Percentiles rank a stretch among this genome's conserved stretches.
phyloP scores from a whole-genome alignment of 2,329 filamentous ascomycete genomes.

The Trichoderma simmonsii region DNA sequence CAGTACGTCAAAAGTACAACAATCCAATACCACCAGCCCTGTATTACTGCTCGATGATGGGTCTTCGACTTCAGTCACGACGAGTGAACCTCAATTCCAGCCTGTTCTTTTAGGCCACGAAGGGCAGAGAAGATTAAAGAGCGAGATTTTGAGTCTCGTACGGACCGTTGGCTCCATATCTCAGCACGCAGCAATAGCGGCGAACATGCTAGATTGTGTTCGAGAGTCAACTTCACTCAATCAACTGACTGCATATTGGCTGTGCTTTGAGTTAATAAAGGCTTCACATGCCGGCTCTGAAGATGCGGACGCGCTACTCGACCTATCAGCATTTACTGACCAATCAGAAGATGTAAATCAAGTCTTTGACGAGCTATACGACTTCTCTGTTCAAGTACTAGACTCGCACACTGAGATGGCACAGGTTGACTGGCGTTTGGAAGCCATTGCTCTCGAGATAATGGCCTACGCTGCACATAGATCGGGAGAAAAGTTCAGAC shows the following conservation, averaged over 20 bases:
- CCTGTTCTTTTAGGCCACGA: constrained; percentile 62
- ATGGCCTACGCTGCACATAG: constrained; percentile 71
- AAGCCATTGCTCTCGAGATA: constrained; percentile 77
- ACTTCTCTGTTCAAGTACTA: constrained; percentile 62
- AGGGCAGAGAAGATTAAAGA: constrained; percentile 62
- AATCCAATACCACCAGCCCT: constrained; percentile 21
- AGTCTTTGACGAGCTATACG: constrained; percentile 64
- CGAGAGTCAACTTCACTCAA: constrained; percentile 55
- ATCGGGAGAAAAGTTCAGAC: constrained; percentile 66
- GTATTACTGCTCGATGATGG: constrained; percentile 30
- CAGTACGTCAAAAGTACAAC: constrained; percentile 23
- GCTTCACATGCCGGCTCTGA: constrained; percentile 49
- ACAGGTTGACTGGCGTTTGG: constrained; percentile 64
- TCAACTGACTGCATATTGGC: constrained; percentile 73
- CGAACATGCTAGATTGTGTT: constrained; percentile 62
- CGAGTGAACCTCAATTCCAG: constrained; percentile 44
- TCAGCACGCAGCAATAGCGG: constrained; percentile 58
- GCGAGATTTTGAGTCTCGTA: constrained; percentile 57
- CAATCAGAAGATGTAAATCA: constrained; percentile 42
- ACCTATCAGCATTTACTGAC: constrained; percentile 41
- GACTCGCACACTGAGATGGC: constrained; percentile 50
- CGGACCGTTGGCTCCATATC: constrained; percentile 54
- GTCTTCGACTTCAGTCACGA: constrained; percentile 19
- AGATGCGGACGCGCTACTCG: constrained; percentile 65
- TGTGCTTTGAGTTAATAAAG: constrained; percentile 70